These are phyloP conservation scores for Circinella minor DNA, from an alignment of 371 early-diverging fungal genomes.

Conservation along the genomic window DNA sequence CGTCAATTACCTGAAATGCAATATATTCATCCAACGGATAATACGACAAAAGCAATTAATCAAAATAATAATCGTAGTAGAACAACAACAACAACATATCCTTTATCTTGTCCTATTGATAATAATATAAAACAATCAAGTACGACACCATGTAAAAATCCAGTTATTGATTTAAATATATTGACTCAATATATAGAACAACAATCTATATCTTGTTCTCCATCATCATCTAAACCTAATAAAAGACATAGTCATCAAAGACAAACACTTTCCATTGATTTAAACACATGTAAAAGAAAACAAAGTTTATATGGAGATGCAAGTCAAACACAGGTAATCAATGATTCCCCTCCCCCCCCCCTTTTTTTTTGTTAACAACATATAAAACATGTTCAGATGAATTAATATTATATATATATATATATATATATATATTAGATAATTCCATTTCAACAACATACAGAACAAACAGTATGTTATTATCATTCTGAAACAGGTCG, in stretches of 20 bases:
- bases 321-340: slow-evolving; percentile 22
- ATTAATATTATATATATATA: too few species aligned
- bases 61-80: too few species aligned
- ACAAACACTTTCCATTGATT: slow-evolving; percentile 22
- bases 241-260: not conserved
- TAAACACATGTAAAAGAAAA: slow-evolving; percentile 24
- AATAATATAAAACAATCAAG: too few species aligned
- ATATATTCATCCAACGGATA: slow-evolving; percentile 1
- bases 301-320: slow-evolving; percentile 40
- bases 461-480: slow-evolving; percentile 21
- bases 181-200: not conserved
- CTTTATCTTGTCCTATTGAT: too few species aligned
- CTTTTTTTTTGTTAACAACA: too few species aligned
- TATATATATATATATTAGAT: not conserved
- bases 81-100: too few species aligned
- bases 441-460: slow-evolving; percentile 15
- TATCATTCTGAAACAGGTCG: slow-evolving; percentile 49
- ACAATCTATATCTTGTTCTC: too few species aligned
- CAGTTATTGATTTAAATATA: slow-evolving; percentile 3
- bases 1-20: slow-evolving; percentile 1
- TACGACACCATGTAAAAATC: not conserved
- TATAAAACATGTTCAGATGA: too few species aligned
- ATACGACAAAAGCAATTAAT: not conserved
- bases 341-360: too few species aligned
- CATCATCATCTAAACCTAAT: not conserved